Percentiles rank a stretch among this genome's conserved stretches.
Evolutionary conservation across 1,284 basidiomycete genomes (phyloP).

Genomic region (Paramarasmius palmivorus): DNA sequence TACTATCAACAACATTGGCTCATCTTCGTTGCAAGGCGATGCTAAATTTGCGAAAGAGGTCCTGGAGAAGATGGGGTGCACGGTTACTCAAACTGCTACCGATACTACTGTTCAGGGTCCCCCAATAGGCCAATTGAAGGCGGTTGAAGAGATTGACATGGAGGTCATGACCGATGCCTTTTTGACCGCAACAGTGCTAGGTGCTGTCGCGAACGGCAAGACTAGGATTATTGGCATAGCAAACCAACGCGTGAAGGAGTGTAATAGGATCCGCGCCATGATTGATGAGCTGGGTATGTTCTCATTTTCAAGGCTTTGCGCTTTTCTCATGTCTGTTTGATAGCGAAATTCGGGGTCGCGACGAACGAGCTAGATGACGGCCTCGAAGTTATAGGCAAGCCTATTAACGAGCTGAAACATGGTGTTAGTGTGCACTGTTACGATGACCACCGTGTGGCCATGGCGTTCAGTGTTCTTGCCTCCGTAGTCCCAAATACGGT

Average conservation of each 20-base stretch:
- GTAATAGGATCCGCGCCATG: slow-evolving; percentile 97
- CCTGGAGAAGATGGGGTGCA: slow-evolving; percentile 93
- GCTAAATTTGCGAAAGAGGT: slow-evolving; percentile 94
- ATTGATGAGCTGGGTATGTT: slow-evolving; percentile 86
- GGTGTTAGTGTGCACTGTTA: slow-evolving; percentile 90
- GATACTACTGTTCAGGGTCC: slow-evolving; percentile 96
- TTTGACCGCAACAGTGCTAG: slow-evolving; percentile 90
- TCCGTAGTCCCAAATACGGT: slow-evolving; percentile 75
- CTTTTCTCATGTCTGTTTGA: slow-evolving; percentile 3
- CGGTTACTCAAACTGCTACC: slow-evolving; percentile 83
- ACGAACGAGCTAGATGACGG: slow-evolving; percentile 94
- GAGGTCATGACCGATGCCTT: slow-evolving; percentile 99
- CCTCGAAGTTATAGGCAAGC: slow-evolving; percentile 84
- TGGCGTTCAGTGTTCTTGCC: slow-evolving; percentile 94
- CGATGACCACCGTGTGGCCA: slow-evolving; percentile 98
- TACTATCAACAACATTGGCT: slow-evolving; percentile 92
- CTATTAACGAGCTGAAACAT: slow-evolving; percentile 59
- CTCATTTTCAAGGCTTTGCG: neutral
- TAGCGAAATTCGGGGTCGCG: slow-evolving; percentile 93
- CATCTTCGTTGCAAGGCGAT: slow-evolving; percentile 91
- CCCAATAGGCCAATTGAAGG: slow-evolving; percentile 76
- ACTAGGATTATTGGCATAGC: slow-evolving; percentile 95
- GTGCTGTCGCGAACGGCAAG: slow-evolving; percentile 77
- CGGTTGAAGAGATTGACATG: slow-evolving; percentile 93
- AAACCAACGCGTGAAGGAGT: slow-evolving; percentile 98